These are phyloP conservation scores for Zygosaccharomyces sapae DNA, from an alignment of 1,139 yeast species.

Conservation along the genomic window DNA sequence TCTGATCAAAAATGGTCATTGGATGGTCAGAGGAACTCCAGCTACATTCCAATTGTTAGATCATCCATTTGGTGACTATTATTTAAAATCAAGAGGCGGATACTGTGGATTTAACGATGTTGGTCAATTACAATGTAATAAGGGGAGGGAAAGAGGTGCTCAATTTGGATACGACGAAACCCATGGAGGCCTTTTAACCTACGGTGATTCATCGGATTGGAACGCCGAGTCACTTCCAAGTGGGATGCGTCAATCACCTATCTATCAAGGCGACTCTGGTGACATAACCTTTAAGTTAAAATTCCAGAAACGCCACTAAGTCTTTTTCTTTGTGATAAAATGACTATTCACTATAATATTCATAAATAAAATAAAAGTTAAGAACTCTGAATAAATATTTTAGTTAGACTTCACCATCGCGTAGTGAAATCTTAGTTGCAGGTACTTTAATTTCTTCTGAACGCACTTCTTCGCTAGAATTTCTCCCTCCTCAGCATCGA, in stretches of 20 bases:
- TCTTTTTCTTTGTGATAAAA: too few relatives aligned
- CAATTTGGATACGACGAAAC: constrained; percentile 51
- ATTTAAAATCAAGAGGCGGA: constrained; percentile 65
- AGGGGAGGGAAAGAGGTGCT: constrained; percentile 41
- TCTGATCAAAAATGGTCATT: constrained; percentile 76
- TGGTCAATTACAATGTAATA: constrained; percentile 38
- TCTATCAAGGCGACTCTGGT: constrained; percentile 51
- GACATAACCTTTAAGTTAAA: constrained; percentile 41
- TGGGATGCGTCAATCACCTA: constrained; percentile 49
- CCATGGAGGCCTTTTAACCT: constrained; percentile 46
- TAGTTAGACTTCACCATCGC: neutral
- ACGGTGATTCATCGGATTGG: constrained; percentile 66
- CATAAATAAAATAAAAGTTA: neutral
- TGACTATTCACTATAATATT: too few relatives aligned
- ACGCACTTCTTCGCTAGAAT: too few relatives aligned
- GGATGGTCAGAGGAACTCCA: constrained; percentile 82
- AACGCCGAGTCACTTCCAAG: constrained; percentile 52
- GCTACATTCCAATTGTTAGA: constrained; percentile 61
- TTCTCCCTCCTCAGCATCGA: constrained; percentile 12
- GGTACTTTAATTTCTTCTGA: neutral
- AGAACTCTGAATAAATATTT: too few relatives aligned
- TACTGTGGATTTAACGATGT: constrained; percentile 57
- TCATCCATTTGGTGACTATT: constrained; percentile 68
- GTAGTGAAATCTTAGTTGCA: neutral
- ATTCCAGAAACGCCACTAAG: constrained; percentile 26